A percentile compares a stretch with the other conserved stretches of the same genome.
phyloP scores from a whole-genome alignment of 2,329 filamentous ascomycete species.

The Plenodomus tracheiphilus region DNA sequence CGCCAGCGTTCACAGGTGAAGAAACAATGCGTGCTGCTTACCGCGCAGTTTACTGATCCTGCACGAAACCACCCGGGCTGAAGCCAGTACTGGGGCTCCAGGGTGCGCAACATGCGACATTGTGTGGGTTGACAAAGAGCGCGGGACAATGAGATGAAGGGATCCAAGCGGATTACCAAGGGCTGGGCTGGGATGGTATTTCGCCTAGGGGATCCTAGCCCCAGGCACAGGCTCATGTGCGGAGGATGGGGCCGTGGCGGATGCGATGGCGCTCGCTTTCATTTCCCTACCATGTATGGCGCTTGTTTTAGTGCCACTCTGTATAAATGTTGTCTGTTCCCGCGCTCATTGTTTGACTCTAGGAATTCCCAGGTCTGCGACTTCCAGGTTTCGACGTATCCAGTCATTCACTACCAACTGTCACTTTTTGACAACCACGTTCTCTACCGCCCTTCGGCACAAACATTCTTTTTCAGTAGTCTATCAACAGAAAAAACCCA shows the following conservation, averaged over 20 bases:
- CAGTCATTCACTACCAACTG: constrained; percentile 30
- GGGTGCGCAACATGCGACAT: not conserved
- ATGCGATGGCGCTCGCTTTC: constrained; percentile 28
- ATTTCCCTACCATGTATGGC: constrained; percentile 26
- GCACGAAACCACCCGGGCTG: not conserved
- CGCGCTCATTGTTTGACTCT: constrained; percentile 17
- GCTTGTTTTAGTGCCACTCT: constrained; percentile 14
- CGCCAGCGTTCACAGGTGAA: constrained; percentile 10
- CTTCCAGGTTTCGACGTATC: constrained; percentile 37
- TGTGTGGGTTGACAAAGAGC: not conserved
- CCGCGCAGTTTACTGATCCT: not conserved
- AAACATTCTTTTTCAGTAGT: constrained; percentile 25
- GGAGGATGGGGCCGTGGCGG: constrained; percentile 26
- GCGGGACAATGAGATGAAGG: constrained; percentile 26
- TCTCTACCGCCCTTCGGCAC: constrained; percentile 37
- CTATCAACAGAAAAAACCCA: constrained; percentile 11
- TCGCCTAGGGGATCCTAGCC: constrained; percentile 21
- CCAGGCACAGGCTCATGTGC: constrained; percentile 29
- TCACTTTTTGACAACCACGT: constrained; percentile 37
- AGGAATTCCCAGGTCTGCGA: constrained; percentile 33
- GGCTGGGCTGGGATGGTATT: constrained; percentile 10
- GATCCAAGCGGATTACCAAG: constrained; percentile 25
- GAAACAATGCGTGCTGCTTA: constrained; percentile 4
- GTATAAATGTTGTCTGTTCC: constrained; percentile 33
- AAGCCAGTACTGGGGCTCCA: not conserved